A percentile compares a stretch with the other conserved stretches of the same genome.
Evolutionary conservation across 805 yeast genomes (phyloP).

Genomic region (Maudiozyma bulderi): DNA sequence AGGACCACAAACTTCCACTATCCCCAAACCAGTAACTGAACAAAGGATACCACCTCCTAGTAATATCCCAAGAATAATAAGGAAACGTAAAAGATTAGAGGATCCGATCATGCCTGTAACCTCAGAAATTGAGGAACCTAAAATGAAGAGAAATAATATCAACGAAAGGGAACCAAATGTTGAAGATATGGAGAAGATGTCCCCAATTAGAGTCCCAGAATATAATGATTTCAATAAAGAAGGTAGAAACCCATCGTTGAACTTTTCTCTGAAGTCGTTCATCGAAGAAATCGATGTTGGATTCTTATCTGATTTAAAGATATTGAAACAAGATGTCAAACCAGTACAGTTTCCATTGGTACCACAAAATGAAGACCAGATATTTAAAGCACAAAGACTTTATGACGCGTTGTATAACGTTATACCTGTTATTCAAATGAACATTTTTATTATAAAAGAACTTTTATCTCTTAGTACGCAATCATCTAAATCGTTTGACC

Average conservation of each 20-base stretch:
- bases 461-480: constrained; percentile 41
- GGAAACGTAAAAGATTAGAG: not conserved
- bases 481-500: constrained; percentile 38
- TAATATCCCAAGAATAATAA: constrained; percentile 2
- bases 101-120: not conserved
- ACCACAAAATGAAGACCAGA: constrained; percentile 1
- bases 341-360: constrained; percentile 6
- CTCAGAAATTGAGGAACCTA: not conserved
- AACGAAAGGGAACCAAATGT: constrained; percentile 14
- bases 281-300: constrained; percentile 14
- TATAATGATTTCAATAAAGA: constrained; percentile 2
- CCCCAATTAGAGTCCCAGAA: constrained; percentile 16
- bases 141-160: not conserved
- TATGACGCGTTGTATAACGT: constrained; percentile 17
- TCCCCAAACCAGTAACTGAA: not conserved
- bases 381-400: constrained; percentile 7
- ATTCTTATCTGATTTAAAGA: constrained; percentile 11
- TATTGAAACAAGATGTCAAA: constrained; percentile 6
- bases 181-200: constrained; percentile 20
- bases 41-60: constrained; percentile 1
- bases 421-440: constrained; percentile 33
- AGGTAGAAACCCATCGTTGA: not conserved
- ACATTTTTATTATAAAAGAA: constrained; percentile 46
- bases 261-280: constrained; percentile 12
- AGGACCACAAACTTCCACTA: no score